Evolutionary conservation across 192 early-diverging fungal species (phyloP), one percentile per base, ranked within the genome.

Genomic region (Rhizophagus clarus): DNA sequence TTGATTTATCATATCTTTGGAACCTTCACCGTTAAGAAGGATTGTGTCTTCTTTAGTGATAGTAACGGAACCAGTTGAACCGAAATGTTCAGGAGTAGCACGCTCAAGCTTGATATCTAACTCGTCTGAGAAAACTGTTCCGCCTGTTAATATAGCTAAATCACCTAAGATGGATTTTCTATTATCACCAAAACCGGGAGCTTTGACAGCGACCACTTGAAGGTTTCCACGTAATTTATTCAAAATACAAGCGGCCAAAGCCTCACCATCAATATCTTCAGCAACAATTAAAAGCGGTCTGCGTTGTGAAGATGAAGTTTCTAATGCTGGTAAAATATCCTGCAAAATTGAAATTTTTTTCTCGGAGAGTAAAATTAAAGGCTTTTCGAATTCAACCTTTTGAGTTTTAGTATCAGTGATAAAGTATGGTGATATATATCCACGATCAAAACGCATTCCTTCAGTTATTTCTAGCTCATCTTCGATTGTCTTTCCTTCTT

Each of bases 321-420:
- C 98, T 28, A 99, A 90, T 51, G 96, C 93, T 17, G 98, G 98
- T 81, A 99, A 89, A 74, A 99, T 89, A 87, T 99, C 98, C 87
- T 96, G 95, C 29, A 99, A 86, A 42, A 93, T 80, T 62, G 96
- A 97, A 82, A 99, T 96, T 92, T 99, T 99, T 89, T 96, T 95
- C 86, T 99, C 98, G 28, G 96, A 96, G n/a, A 99, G 88, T 79
- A 99, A 88, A 81, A 99, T 94, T 83, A 99, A 87, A 56, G 98
- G 98, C 88, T 99, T 99, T 90, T 99, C 98, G 74, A 99, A 97
- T 89, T 99, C 98, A 80, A 97, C 96, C 90, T 99, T 99, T 86
- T 98, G 96, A 73, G 95, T 90, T 90, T 97, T 96, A 83, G 95
- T 91, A 87, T 99, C 97, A 83, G 97, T 99, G 88, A 99, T 97